These are phyloP conservation scores for Boehmeria nivea DNA, from an alignment of 306 rosid species.

Conservation along the genomic window DNA sequence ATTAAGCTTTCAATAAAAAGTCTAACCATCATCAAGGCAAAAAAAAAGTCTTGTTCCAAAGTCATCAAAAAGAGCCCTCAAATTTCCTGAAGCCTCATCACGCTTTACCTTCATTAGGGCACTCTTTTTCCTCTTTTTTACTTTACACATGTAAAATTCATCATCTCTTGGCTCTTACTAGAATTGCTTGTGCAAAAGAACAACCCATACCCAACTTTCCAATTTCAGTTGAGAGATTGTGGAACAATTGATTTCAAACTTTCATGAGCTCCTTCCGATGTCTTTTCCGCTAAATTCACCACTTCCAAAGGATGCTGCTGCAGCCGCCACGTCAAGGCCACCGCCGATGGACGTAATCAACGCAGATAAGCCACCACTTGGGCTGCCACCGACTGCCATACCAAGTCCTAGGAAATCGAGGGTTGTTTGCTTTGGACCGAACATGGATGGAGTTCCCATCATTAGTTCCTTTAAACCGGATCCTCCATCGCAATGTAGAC, in stretches of 20 bases:
- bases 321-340: slow-evolving; percentile 53
- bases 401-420: slow-evolving; percentile 92
- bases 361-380: slow-evolving; percentile 58
- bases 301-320: slow-evolving; percentile 52
- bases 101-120: too few relatives aligned
- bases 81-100: too few relatives aligned
- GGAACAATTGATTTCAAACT: background rate
- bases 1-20: slow-evolving; percentile 15
- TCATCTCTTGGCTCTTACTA: too few relatives aligned
- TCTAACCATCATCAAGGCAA: too few relatives aligned
- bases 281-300: slow-evolving; percentile 63
- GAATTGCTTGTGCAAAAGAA: slow-evolving; percentile 24
- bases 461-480: slow-evolving; percentile 77
- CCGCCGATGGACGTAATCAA: slow-evolving; percentile 68
- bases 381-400: slow-evolving; percentile 73
- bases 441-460: slow-evolving; percentile 68
- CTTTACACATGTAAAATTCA: too few relatives aligned
- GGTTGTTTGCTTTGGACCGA: slow-evolving; percentile 84
- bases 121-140: too few relatives aligned
- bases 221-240: background rate
- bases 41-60: too few relatives aligned
- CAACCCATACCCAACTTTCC: slow-evolving; percentile 18
- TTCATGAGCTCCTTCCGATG: slow-evolving; percentile 53
- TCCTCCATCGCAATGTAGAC: too few relatives aligned
- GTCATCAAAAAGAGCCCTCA: too few relatives aligned